These are phyloP conservation scores for Leccinum fuscescens DNA, from an alignment of 1,284 basidiomycete species.

Conservation along the genomic window DNA sequence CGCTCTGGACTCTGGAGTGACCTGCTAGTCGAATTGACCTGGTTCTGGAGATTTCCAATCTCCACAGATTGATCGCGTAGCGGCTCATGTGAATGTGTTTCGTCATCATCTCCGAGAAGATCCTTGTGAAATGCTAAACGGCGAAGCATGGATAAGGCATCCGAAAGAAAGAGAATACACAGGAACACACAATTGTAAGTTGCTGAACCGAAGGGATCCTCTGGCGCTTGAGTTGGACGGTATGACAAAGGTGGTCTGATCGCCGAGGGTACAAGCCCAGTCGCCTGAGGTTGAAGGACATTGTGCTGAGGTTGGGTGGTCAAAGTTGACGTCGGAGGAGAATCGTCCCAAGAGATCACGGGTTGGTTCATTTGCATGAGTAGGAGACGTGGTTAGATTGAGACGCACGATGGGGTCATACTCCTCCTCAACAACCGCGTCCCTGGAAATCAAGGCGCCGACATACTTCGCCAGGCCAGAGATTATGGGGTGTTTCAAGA, in stretches of 20 bases:
- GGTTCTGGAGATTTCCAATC: constrained; percentile 84
- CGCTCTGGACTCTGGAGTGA: constrained; percentile 50
- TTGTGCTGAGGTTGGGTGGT: constrained; percentile 34
- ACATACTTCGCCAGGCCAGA: background rate
- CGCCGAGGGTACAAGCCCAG: constrained; percentile 12
- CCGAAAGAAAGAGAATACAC: constrained; percentile 11
- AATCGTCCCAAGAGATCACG: constrained; percentile 62
- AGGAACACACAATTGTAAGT: constrained; percentile 26
- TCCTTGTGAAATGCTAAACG: constrained; percentile 40
- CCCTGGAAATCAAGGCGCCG: background rate
- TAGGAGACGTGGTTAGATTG: constrained; percentile 26
- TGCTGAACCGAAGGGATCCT: constrained; percentile 44
- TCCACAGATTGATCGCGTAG: constrained; percentile 73
- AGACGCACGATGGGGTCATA: background rate
- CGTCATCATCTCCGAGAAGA: constrained; percentile 73
- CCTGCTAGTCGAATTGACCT: constrained; percentile 76
- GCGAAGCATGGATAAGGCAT: constrained; percentile 14
- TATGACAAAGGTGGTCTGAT: constrained; percentile 21
- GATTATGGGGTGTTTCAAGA: background rate
- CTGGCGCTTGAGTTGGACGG: constrained; percentile 21
- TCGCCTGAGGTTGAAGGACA: constrained; percentile 39
- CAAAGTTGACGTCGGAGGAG: constrained; percentile 51
- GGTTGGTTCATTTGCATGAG: constrained; percentile 39
- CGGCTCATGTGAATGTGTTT: constrained; percentile 44
- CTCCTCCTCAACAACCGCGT: background rate